Conservation (phyloP, 2,329 filamentous ascomycete species). For the Penicillium sp. region DNA sequence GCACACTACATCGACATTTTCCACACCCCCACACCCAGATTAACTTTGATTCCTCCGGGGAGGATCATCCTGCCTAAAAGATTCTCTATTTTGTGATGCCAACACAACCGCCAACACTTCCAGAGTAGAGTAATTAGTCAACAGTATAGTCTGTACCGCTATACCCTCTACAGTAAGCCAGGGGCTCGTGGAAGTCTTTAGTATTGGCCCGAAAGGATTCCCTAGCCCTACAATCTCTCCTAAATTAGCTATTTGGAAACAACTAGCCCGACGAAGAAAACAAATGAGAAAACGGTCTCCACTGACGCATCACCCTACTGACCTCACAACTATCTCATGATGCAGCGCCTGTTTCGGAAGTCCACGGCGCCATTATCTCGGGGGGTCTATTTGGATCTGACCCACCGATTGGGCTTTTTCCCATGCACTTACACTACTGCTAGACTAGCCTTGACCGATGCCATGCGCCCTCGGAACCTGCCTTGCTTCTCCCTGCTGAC, state of each 20-base stretch:
- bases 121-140: neutral
- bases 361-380: neutral
- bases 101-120: neutral
- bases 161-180: neutral
- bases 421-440: conserved; percentile 4
- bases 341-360: conserved; percentile 5
- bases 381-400: neutral
- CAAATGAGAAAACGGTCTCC: neutral
- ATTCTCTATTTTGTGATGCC: neutral
- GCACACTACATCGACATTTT: neutral
- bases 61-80: neutral
- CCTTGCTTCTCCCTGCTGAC: conserved; percentile 6
- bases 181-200: neutral
- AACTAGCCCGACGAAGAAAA: neutral
- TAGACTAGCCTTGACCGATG: neutral
- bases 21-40: conserved; percentile 1
- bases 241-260: neutral
- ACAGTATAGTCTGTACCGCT: neutral
- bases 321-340: conserved; percentile 7
- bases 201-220: neutral
- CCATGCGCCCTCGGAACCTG: conserved; percentile 12
- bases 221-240: neutral
- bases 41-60: neutral
- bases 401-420: conserved; percentile 11
- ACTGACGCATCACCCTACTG: neutral